Evolutionary conservation across 2,329 filamentous ascomycete species (phyloP).

Genomic region (Ramularia collo-cygni): DNA sequence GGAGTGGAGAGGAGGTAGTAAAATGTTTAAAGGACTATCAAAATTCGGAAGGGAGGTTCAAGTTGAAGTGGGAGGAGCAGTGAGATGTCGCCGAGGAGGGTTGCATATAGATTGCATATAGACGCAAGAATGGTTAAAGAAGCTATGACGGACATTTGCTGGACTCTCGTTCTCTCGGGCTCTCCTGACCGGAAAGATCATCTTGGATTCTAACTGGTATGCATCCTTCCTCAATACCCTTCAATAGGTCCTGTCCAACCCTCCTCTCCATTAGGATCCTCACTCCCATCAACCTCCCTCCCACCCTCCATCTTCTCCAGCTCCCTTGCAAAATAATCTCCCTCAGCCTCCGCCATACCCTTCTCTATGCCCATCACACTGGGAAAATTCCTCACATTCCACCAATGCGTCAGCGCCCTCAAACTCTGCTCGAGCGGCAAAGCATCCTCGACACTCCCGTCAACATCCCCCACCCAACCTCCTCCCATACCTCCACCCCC

Average conservation of each 20-base stretch:
- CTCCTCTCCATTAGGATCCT: conserved; percentile 15
- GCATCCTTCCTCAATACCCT: conserved; percentile 19
- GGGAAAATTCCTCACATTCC: conserved; percentile 76
- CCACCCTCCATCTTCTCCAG: conserved; percentile 44
- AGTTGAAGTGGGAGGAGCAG: conserved; percentile 76
- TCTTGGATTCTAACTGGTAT: too few species aligned
- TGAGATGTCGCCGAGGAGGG: neutral
- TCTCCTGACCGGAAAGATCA: too few species aligned
- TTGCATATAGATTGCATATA: neutral
- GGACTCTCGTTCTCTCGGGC: too few species aligned
- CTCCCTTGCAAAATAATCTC: conserved; percentile 44
- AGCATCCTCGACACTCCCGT: conserved; percentile 88
- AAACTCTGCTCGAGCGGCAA: conserved; percentile 87
- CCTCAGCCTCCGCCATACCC: conserved; percentile 36
- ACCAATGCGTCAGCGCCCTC: conserved; percentile 86
- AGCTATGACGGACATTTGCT: too few species aligned
- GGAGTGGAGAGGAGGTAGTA: conserved; percentile 65
- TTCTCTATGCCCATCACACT: conserved; percentile 58
- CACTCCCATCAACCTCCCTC: conserved; percentile 16
- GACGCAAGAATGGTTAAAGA: too few species aligned
- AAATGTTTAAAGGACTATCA: conserved; percentile 65
- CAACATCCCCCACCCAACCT: conserved; percentile 56
- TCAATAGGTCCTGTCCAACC: conserved; percentile 23
- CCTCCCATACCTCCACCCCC: conserved; percentile 43
- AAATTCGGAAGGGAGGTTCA: conserved; percentile 66